Evolutionary conservation across 768 basidiomycete genomes (phyloP), one percentile per base, ranked within the genome.

Genomic region (Fistulinella prunicolor): DNA sequence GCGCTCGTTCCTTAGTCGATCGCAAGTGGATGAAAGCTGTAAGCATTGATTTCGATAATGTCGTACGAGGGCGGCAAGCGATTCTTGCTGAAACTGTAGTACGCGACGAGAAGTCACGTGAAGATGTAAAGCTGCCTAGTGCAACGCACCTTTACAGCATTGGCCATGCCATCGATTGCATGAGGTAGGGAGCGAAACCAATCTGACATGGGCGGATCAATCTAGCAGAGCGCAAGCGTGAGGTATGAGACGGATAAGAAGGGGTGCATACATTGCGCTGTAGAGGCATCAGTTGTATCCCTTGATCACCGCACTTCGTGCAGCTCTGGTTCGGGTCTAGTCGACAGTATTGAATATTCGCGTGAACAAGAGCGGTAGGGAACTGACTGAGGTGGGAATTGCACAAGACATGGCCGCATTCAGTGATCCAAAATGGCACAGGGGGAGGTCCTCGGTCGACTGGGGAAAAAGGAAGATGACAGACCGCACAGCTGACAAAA

Each of bases 331-430:
- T 79, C 10, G 80, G 68, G 65, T 78, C 89, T 92, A 44, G 30
- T 46, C 40, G 23, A 8, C 4, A 36, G 4, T 3, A 16, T 17
- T 36, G 35, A 19, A 12, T 24, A 23, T 9, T 3, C 28, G 9
- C 2, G 14, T 1, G 16, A 19, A 23, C 19, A 46, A 43, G 26
- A 22, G 19, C 20, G 1, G 4, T 1, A n/a, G 19, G 20, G 38
- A 22, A 57, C 75, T 63, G 61, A 92, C 90, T 87, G 62, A 93
- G 81, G 68, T 93, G 90, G 32, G 78, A 76, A 60, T 93, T 92
- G 74, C 90, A 93, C 22, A 92, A 56, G 47, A 92, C 78, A 73
- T 93, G 90, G 0, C 88, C 88, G 57, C 90, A 93, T 63, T 91
- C 88, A 2, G 90, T 90, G 50, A 91, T 73, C 90, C 90, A 93